Percentiles rank a stretch among this genome's conserved stretches.
Evolutionary conservation across 495 filamentous ascomycete genomes (phyloP).

Genomic region (Podospora pseudocomata): DNA sequence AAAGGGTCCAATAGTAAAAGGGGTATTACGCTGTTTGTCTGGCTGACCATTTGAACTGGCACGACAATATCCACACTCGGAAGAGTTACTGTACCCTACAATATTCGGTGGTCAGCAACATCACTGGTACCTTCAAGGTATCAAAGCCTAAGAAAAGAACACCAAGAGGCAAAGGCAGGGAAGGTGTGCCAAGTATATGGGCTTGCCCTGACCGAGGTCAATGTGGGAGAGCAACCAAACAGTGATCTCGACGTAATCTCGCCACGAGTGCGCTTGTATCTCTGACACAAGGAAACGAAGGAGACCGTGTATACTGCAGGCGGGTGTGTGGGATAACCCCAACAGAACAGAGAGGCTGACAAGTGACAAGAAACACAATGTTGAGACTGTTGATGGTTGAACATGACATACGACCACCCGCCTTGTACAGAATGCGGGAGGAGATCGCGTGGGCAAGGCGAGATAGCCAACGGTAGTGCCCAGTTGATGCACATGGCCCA

Average conservation of each 20-base stretch:
- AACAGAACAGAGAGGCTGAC: neutral
- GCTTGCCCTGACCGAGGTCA: neutral
- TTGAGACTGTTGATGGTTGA: neutral
- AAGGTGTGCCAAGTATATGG: neutral
- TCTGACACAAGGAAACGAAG: slow-evolving; percentile 23
- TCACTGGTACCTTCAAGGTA: neutral
- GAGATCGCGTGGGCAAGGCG: slow-evolving; percentile 23
- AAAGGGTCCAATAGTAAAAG: neutral
- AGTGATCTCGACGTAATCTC: slow-evolving; percentile 13
- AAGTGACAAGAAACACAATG: neutral
- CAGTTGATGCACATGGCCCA: slow-evolving; percentile 40
- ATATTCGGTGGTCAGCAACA: neutral
- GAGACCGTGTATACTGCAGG: neutral
- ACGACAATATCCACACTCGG: slow-evolving; percentile 53
- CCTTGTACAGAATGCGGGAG: slow-evolving; percentile 24
- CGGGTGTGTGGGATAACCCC: slow-evolving; percentile 8
- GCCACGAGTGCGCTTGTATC: slow-evolving; percentile 4
- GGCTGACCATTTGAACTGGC: slow-evolving; percentile 41
- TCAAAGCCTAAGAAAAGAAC: neutral
- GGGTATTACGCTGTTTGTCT: slow-evolving; percentile 34
- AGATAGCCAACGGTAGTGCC: slow-evolving; percentile 38
- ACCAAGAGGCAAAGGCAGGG: neutral
- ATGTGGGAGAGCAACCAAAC: neutral
- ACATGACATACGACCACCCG: slow-evolving; percentile 9
- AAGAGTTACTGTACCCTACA: slow-evolving; percentile 46